phyloP scores from a whole-genome alignment of 1,284 basidiomycete genomes.

The Ceratobasidium sp. region DNA sequence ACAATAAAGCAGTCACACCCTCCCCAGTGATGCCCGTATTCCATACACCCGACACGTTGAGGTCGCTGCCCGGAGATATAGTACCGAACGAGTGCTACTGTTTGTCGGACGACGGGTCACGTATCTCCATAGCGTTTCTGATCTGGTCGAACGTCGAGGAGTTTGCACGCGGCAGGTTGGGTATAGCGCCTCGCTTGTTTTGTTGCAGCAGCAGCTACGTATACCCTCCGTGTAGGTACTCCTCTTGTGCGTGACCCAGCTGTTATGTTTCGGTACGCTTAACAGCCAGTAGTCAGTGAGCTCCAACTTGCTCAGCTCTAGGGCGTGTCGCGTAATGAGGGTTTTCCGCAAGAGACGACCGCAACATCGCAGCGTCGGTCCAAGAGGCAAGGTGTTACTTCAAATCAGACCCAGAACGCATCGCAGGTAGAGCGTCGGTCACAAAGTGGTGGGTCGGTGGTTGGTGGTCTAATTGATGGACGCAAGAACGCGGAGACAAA shows the following conservation, averaged over 20 bases:
- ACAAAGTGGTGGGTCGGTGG: too few species aligned
- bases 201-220: conserved; percentile 72
- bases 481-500: too few species aligned
- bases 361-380: too few species aligned
- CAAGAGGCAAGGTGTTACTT: too few species aligned
- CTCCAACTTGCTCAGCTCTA: conserved; percentile 90
- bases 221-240: conserved; percentile 66
- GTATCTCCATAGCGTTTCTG: conserved; percentile 76
- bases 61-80: conserved; percentile 69
- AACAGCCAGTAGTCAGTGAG: conserved; percentile 89
- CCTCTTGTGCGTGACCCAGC: conserved; percentile 57
- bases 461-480: too few species aligned
- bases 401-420: too few species aligned
- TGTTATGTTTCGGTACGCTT: conserved; percentile 65
- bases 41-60: conserved; percentile 67
- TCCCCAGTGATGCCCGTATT: conserved; percentile 88
- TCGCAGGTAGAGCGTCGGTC: too few species aligned
- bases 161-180: conserved; percentile 52
- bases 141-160: conserved; percentile 64
- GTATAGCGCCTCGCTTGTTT: conserved; percentile 66
- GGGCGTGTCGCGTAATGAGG: too few species aligned
- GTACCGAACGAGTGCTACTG: conserved; percentile 96
- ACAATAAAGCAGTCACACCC: conserved; percentile 90
- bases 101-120: conserved; percentile 86
- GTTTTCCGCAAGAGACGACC: too few species aligned